phyloP scores from a whole-genome alignment of 2,329 filamentous ascomycete genomes.

The Monosporascus ibericus region DNA sequence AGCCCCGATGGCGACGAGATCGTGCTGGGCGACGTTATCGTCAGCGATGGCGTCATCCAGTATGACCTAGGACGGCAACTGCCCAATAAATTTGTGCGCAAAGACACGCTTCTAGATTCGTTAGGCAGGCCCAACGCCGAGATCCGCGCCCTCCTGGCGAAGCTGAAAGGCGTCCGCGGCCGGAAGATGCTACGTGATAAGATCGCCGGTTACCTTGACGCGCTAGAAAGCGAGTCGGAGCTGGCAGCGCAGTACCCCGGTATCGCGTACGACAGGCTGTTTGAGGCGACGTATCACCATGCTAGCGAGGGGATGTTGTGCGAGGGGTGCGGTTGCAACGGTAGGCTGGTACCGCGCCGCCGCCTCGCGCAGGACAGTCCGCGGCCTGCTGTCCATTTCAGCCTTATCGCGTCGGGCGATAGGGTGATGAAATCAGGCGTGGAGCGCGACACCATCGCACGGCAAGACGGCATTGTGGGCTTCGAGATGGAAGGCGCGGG shows the following conservation, averaged over 20 bases:
- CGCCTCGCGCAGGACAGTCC: constrained; percentile 6
- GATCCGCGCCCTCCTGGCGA: constrained; percentile 20
- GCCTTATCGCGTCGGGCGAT: constrained; percentile 32
- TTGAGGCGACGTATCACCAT: constrained; percentile 12
- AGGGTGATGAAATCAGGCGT: constrained; percentile 33
- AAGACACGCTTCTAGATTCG: constrained; percentile 14
- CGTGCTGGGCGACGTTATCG: constrained; percentile 21
- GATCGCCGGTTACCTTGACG: constrained; percentile 4
- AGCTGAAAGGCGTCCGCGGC: constrained; percentile 14
- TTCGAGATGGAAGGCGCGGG: constrained; percentile 32
- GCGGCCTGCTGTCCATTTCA: constrained; percentile 28
- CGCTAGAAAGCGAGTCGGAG: neutral
- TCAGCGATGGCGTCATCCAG: constrained; percentile 22
- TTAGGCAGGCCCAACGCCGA: constrained; percentile 14
- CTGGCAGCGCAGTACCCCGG: constrained; percentile 9
- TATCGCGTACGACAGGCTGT: constrained; percentile 9
- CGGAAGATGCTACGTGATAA: constrained; percentile 5
- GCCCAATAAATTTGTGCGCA: constrained; percentile 12
- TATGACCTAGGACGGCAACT: constrained; percentile 23
- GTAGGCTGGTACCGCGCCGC: constrained; percentile 19
- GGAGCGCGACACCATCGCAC: constrained; percentile 28
- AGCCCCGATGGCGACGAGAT: constrained; percentile 8
- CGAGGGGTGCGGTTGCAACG: constrained; percentile 1
- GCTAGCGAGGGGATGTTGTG: constrained; percentile 3
- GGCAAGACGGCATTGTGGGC: constrained; percentile 16